Percentiles rank a stretch among this genome's conserved stretches.
These are phyloP conservation scores for Asclepias syriaca DNA, from an alignment of 257 asterid genomes.

Conservation along the genomic window DNA sequence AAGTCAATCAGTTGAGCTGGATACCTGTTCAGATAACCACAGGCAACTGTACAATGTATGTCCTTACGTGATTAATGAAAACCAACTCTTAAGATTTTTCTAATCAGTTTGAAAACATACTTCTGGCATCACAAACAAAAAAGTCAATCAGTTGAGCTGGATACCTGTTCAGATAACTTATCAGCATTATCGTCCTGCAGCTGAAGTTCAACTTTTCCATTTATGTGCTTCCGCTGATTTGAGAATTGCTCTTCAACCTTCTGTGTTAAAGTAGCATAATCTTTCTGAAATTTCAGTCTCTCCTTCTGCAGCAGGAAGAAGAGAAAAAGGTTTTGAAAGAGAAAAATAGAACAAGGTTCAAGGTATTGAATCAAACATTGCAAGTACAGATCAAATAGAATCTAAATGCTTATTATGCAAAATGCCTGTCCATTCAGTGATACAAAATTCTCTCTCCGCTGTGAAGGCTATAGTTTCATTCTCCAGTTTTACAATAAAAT, in stretches of 20 bases:
- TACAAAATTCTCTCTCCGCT: not conserved
- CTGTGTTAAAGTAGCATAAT: conserved; percentile 41
- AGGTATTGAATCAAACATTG: conserved; percentile 5
- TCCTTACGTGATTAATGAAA: not conserved
- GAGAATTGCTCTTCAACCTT: conserved; percentile 56
- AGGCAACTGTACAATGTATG: not conserved
- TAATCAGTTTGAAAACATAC: not conserved
- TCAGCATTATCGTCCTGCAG: conserved; percentile 28
- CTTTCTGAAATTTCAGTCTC: conserved; percentile 51
- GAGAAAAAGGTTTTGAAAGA: not conserved
- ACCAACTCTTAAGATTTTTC: not conserved
- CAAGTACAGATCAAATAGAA: not conserved
- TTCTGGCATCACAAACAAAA: not conserved
- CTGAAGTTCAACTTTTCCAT: conserved; percentile 33
- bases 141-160: not conserved
- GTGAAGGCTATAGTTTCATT: not conserved
- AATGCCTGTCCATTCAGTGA: not conserved
- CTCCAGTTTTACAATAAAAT: not conserved
- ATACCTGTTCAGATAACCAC: conserved; percentile 14
- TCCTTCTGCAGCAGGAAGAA: conserved; percentile 42
- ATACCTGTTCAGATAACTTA: conserved; percentile 17
- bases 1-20: not conserved
- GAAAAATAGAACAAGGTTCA: conserved; percentile 7
- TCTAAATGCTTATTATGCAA: not conserved
- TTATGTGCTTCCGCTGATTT: conserved; percentile 42